Evolutionary conservation across 176 grass and related monocot genomes (phyloP), one percentile per base, ranked within the genome.

Genomic region (Rhynchospora pubera): DNA sequence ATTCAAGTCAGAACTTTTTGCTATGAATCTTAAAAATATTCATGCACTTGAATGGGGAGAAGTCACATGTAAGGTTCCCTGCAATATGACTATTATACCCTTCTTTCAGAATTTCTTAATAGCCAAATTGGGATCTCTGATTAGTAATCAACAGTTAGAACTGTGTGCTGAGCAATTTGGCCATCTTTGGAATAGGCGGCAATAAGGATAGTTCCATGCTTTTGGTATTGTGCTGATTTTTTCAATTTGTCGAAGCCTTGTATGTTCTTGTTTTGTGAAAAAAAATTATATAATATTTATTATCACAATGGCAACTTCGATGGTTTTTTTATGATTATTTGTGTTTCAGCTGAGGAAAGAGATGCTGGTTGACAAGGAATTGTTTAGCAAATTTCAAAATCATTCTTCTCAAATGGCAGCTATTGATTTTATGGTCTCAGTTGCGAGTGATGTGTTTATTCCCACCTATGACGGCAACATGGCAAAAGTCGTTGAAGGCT

Each of bases 381-480:
- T 81, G 77, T 77, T 97, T 39, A 87, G 51, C 44, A 92, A 94
- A 72, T 97, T 97, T 77, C 90, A 89, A 84, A 94, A 94, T 77
- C 94, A 97, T 46, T 97, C 94, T 59, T 97, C 94, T 58, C 94
- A 97, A 86, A 97, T 97, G 94, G 94, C 94, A 71, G 92, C 94
- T 32, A 90, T 97, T 3, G 94, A 97, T 88, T 97, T 92, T 80
- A 97, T 97, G 81, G 90, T 97, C 64, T 97, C 94, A 18, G 84
- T 93, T 47, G 92, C 88, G 11, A 97, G 94, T 89, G 88, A 91
- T 86, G 87, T 94, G 79, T 94, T 94, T 64, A 85, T 97, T 85
- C 92, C 94, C 52, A 94, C 94, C 10, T 94, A 87, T 30, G 92
- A 97, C 88, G 92, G 94, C 71, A 97, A 94, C 85, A 97, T 97